Evolutionary conservation across 257 asterid species (phyloP).

Genomic region (Solanum chilense): DNA sequence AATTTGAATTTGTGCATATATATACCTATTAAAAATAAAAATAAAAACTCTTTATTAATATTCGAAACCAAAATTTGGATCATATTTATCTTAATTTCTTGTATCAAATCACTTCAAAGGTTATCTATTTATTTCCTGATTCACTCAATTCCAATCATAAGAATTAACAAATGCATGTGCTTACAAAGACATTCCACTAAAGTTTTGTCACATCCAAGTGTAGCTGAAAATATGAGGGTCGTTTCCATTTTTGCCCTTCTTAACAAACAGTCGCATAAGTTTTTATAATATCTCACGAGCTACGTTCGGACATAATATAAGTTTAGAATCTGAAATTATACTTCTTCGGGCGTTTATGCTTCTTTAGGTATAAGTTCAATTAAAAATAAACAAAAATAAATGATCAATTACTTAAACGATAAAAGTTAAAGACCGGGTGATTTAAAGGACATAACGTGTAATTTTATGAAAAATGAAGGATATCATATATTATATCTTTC

Average conservation of each 20-base stretch:
- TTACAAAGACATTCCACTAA: neutral
- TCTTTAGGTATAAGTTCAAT: neutral
- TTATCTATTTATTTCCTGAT: neutral
- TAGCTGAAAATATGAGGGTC: neutral
- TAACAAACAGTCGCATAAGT: neutral
- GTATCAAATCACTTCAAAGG: neutral
- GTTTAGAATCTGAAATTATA: no score
- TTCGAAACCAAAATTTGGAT: neutral
- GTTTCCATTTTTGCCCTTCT: neutral
- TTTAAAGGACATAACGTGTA: neutral
- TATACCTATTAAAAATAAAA: neutral
- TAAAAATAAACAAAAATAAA: neutral
- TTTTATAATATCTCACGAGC: neutral
- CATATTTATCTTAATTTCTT: neutral
- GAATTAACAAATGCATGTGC: neutral
- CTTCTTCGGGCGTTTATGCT: neutral
- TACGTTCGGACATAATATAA: no score
- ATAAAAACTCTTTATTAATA: neutral
- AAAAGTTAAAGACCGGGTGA: neutral
- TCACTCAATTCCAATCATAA: neutral
- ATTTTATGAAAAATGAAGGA: neutral
- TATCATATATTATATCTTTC: neutral
- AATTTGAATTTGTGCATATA: neutral
- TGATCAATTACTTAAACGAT: neutral
- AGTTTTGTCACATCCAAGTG: neutral